Base-by-base conservation (phyloP, 345 rosid genomes). In the Garcia nutans region DNA sequence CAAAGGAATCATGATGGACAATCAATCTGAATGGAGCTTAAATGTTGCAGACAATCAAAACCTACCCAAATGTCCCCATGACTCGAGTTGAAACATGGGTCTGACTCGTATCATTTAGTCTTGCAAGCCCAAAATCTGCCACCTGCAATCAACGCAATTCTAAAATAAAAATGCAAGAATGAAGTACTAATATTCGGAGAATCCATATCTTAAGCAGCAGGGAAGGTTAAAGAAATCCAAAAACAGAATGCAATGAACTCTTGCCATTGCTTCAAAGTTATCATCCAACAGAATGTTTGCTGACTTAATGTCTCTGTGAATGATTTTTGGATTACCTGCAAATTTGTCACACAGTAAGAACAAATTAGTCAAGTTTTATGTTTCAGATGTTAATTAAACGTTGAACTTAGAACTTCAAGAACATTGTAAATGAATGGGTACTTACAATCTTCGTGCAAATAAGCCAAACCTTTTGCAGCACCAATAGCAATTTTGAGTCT, bases 61-160 rank as follows among this genome's bases (percentile, higher is more conserved):
- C 97, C 74, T 86, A 93, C 99, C 97, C 98, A 67, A 93, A 93
- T 70, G 98, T 93, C 37, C 99, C 98, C 99, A 96, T 93, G 72
- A 93, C 98, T n/a, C 99, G 88, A 74, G 98, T 96, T 70, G 99
- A 96, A 70, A 96, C 98, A 84, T 96, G 99, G 31, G 97, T 89
- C 76, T 91, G 94, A 19, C 88, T 74, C 24, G 96, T 86, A 81
- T 89, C 96, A 28, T 87, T 90, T 52, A 96, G 92, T 77, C 82
- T 96, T 63, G 99, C 98, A 61, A 96, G 97, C 75, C 99, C 99
- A 79, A 96, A 96, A 84, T 96, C 99, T 72, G 98, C 98, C 55
- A 96, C 99, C 97, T 93, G 84, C 28, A 67, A 65, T n/a, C 65
- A 75, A 59, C 33, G 73, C 33, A 62, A 60, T 33, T 28, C 28